Evolutionary conservation across 805 yeast species (phyloP), one percentile per base, ranked within the genome.

Genomic region (Clavispora fructus): DNA sequence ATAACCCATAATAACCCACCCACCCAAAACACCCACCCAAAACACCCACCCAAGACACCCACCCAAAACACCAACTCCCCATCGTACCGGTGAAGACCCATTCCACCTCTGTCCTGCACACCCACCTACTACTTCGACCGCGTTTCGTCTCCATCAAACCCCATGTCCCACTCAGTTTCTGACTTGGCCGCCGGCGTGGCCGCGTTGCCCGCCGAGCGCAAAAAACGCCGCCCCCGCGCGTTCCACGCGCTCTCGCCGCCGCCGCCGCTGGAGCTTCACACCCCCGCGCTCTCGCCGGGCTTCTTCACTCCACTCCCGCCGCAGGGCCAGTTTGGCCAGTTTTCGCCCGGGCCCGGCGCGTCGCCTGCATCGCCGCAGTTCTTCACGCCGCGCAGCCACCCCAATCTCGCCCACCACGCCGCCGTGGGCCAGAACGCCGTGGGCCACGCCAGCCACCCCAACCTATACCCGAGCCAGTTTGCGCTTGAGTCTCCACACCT

Each of bases 181-280:
- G 54, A 52, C 42, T 41, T 54, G 35, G 42, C 48, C 39, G 55
- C 49, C 17, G 51, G 47, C 23, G 32, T 54, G 35, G 38, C 37
- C 26, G 51, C 46, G 12, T 41, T 52, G 38, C 45, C 37, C 25
- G 28, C 53, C 30, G 53, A 47, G 6, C 49, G 45, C 30, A 54
- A 54, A 33, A 54, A 54, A 30, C 39, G 58, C 27, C 41, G 53
- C 27, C 51, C 46, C 35, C 42, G 58, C 12, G 58, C 55, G 19
- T 53, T 47, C 43, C 58, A 54, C 35, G 47, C 43, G 32, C 46
- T 25, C 43, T 17, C 35, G 30, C 32, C 11, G 30, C 41, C 31
- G 10, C 14, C 29, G 17, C 27, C 13, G 25, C 38, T 12, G 27
- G 14, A 17, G 14, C 4, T 37, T 19, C 40, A 7, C 14, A n/a